A percentile compares a stretch with the other conserved stretches of the same genome.
These are phyloP conservation scores for Colletotrichum agaves DNA, from an alignment of 2,329 filamentous ascomycete genomes.

Conservation along the genomic window DNA sequence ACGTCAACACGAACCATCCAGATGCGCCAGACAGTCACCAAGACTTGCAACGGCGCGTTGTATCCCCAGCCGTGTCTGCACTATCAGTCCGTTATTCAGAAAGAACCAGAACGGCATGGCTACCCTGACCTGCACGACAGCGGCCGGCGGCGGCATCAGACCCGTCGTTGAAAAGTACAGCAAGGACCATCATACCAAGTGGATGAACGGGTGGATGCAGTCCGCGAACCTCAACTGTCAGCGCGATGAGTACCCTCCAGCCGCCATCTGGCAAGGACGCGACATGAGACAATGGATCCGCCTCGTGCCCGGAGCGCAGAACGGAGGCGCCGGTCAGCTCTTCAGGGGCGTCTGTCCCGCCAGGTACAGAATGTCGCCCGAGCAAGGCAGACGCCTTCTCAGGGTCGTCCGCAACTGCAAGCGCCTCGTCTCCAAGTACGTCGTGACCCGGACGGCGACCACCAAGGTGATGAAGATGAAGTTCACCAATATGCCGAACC, in stretches of 20 bases:
- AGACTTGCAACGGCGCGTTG: too few species aligned
- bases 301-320: constrained; percentile 24
- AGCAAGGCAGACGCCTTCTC: constrained; percentile 1
- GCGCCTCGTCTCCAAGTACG: not conserved
- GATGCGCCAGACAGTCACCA: too few species aligned
- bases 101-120: too few species aligned
- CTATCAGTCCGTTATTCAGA: too few species aligned
- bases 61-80: too few species aligned
- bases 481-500: constrained; percentile 22
- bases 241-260: constrained; percentile 31
- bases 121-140: too few species aligned
- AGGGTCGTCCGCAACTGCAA: not conserved
- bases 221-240: constrained; percentile 4
- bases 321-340: constrained; percentile 31
- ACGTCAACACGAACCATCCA: too few species aligned
- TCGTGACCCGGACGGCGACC: not conserved
- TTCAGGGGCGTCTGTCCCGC: constrained; percentile 26
- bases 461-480: constrained; percentile 16
- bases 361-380: constrained; percentile 1
- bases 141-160: too few species aligned
- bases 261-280: constrained; percentile 29
- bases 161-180: too few species aligned
- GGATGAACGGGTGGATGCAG: constrained; percentile 32
- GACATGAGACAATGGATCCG: constrained; percentile 28
- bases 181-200: too few species aligned